Conservation (phyloP, 352 stramenopile species). For the Plasmopara viticola region DNA sequence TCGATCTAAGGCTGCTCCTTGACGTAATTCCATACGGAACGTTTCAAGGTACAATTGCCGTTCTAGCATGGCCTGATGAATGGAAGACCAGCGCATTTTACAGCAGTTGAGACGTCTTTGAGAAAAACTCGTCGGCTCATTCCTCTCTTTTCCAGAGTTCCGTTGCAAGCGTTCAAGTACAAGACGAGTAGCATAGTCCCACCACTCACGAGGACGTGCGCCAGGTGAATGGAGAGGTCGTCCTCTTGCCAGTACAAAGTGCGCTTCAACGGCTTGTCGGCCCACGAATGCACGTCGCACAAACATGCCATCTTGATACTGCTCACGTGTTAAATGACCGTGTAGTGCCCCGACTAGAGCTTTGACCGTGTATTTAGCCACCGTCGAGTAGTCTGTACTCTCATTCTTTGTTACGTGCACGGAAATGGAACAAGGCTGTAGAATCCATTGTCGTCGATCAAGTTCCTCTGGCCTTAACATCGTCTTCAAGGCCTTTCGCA, state of each 20-base stretch:
- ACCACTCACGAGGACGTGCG: slow-evolving; percentile 53
- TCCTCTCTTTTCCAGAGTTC: background rate
- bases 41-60: slow-evolving; percentile 53
- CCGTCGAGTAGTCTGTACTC: slow-evolving; percentile 52
- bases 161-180: slow-evolving; percentile 28
- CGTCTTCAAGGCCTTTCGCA: slow-evolving; percentile 36
- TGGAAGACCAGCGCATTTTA: slow-evolving; percentile 53
- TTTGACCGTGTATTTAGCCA: slow-evolving; percentile 63
- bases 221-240: slow-evolving; percentile 44
- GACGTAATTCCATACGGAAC: slow-evolving; percentile 47
- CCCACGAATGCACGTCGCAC: slow-evolving; percentile 59
- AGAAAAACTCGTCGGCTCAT: background rate
- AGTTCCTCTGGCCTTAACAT: slow-evolving; percentile 38
- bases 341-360: slow-evolving; percentile 41
- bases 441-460: slow-evolving; percentile 31
- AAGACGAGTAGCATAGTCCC: slow-evolving; percentile 61
- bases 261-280: slow-evolving; percentile 50
- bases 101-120: slow-evolving; percentile 13
- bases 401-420: slow-evolving; percentile 81
- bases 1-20: slow-evolving; percentile 28
- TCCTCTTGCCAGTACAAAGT: slow-evolving; percentile 55
- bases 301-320: slow-evolving; percentile 81
- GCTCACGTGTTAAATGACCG: slow-evolving; percentile 54
- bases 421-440: slow-evolving; percentile 42
- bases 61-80: slow-evolving; percentile 47